Evolutionary conservation across 306 rosid genomes (phyloP).

Genomic region (Corylus heterophylla): DNA sequence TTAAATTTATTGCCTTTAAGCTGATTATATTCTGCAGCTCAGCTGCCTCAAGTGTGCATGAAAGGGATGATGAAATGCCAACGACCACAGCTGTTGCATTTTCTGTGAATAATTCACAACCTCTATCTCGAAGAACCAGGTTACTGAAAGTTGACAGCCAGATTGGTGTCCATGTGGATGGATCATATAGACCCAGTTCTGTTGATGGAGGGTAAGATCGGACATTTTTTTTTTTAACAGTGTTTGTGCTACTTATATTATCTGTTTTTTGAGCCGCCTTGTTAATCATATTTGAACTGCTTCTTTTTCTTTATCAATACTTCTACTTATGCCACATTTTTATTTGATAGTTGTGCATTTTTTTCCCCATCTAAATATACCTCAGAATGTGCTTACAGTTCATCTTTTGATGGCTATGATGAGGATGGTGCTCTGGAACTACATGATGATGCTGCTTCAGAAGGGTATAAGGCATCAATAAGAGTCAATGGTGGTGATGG

Average conservation of each 20-base stretch:
- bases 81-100: constrained; percentile 80
- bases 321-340: not conserved
- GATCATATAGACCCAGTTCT: constrained; percentile 66
- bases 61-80: constrained; percentile 81
- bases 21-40: constrained; percentile 55
- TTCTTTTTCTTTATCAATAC: constrained; percentile 18
- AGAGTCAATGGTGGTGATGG: constrained; percentile 65
- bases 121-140: constrained; percentile 95
- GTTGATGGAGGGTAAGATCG: constrained; percentile 83
- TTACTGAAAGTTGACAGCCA: constrained; percentile 78
- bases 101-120: constrained; percentile 63
- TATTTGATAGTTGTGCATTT: not conserved
- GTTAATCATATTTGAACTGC: constrained; percentile 2
- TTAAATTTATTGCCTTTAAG: constrained; percentile 24
- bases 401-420: constrained; percentile 73
- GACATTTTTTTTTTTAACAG: constrained; percentile 21
- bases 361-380: not conserved
- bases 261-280: not conserved
- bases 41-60: constrained; percentile 62
- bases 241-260: constrained; percentile 27
- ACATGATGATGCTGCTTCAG: constrained; percentile 58
- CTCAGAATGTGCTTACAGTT: constrained; percentile 52
- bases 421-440: constrained; percentile 63
- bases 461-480: constrained; percentile 46
- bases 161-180: constrained; percentile 61